phyloP scores from a whole-genome alignment of 495 filamentous ascomycete species.

The Penicillium silybi region DNA sequence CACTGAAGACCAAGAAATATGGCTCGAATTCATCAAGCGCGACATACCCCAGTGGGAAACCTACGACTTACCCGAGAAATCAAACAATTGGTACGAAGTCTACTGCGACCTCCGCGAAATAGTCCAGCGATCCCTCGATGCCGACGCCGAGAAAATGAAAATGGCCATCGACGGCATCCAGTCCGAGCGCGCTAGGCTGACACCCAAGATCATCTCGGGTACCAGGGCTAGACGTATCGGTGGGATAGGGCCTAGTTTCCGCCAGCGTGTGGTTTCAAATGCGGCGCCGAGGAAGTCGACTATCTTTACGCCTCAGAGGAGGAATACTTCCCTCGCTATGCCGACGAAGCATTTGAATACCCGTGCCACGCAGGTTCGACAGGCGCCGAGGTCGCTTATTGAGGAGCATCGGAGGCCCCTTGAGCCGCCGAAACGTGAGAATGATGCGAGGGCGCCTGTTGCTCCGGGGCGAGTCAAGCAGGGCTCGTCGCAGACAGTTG shows the following conservation, averaged over 20 bases:
- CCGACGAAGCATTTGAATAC: slow-evolving; percentile 40
- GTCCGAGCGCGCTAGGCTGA: slow-evolving; percentile 44
- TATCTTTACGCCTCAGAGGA: slow-evolving; percentile 35
- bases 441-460: slow-evolving; percentile 9
- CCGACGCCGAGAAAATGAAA: slow-evolving; percentile 47
- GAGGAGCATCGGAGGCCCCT: slow-evolving; percentile 38
- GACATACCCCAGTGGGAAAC: slow-evolving; percentile 61
- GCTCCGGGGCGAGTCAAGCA: slow-evolving; percentile 15
- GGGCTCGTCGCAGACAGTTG: not conserved
- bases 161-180: slow-evolving; percentile 47
- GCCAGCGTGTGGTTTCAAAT: slow-evolving; percentile 21
- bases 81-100: slow-evolving; percentile 59
- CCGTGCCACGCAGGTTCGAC: slow-evolving; percentile 32
- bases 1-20: slow-evolving; percentile 58
- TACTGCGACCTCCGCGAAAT: slow-evolving; percentile 51
- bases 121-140: slow-evolving; percentile 42
- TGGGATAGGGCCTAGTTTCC: slow-evolving; percentile 12
- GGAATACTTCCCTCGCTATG: slow-evolving; percentile 35
- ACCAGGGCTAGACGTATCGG: not conserved
- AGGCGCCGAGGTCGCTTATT: slow-evolving; percentile 40
- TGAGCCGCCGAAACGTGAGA: slow-evolving; percentile 10
- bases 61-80: slow-evolving; percentile 52
- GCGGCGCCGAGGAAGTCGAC: slow-evolving; percentile 23
- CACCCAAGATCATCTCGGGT: slow-evolving; percentile 41
- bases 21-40: slow-evolving; percentile 63